Conservation (phyloP, 805 yeast genomes). For the Dipodascopsis uninucleata region DNA sequence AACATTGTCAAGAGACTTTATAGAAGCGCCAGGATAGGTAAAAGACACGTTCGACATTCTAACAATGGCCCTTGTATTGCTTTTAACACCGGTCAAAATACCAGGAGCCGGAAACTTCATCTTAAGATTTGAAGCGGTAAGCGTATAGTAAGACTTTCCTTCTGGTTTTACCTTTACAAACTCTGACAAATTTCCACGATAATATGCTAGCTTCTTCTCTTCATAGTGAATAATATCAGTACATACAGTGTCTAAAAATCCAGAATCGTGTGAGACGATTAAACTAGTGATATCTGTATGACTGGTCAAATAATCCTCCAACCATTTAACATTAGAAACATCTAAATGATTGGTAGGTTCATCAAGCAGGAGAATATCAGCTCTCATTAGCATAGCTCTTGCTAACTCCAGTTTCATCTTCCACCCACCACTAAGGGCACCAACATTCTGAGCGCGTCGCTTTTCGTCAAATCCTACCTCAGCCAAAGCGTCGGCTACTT, state of each 20-base stretch:
- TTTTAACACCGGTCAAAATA: constrained; percentile 92
- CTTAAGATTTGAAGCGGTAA: constrained; percentile 86
- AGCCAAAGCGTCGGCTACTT: constrained; percentile 69
- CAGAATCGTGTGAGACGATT: constrained; percentile 97
- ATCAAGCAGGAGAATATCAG: constrained; percentile 88
- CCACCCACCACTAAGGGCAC: constrained; percentile 98
- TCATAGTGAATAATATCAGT: constrained; percentile 96
- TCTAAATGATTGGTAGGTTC: constrained; percentile 99
- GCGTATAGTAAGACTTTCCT: constrained; percentile 91
- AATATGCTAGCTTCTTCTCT: constrained; percentile 87
- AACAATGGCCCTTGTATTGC: constrained; percentile 90
- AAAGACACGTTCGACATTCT: constrained; percentile 81
- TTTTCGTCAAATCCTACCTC: constrained; percentile 90
- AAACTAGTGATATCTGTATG: constrained; percentile 88
- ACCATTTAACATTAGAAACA: constrained; percentile 89
- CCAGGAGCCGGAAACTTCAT: constrained; percentile 99
- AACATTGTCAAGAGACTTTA: constrained; percentile 74
- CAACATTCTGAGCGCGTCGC: constrained; percentile 85
- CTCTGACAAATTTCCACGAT: constrained; percentile 91
- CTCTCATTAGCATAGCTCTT: constrained; percentile 97
- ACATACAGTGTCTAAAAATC: constrained; percentile 91
- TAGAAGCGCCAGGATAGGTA: constrained; percentile 81
- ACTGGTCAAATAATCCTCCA: constrained; percentile 76
- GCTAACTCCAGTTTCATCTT: constrained; percentile 97
- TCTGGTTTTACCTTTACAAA: constrained; percentile 92